Base-by-base conservation (phyloP, 169 alveolate species). In the Plasmodium vivax region DNA sequence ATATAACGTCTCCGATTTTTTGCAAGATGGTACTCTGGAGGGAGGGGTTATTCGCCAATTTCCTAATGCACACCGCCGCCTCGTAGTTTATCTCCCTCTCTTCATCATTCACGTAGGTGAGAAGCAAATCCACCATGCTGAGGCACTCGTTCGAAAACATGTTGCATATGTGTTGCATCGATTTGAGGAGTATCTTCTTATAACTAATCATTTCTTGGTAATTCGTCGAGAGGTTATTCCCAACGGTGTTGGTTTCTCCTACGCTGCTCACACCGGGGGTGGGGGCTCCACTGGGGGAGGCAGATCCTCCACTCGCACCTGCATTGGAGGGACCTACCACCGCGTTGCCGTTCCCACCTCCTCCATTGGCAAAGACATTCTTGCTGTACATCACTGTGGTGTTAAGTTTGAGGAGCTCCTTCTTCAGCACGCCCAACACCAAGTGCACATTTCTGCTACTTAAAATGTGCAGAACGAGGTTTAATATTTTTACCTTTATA, bases 401-500 rank as follows among this genome's bases (percentile, higher is more conserved):
- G 68, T 85, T 85, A 5, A 85, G 68, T 34, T 93, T 95, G n/a
- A 85, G 82, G 62, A 96, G 93, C 54, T 93, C 96, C 85, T 92
- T 92, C 62, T 95, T 93, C 73, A 96, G 83, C 6, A 93, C 95
- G 58, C 84, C 84, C 58, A 96, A 74, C n/a, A 96, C 93, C 19
- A 47, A 34, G 36, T 92, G 93, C 58, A 95, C 97, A 79, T 96
- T 96, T 43, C 95, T 84, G 14, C 95, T 92, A 16, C 94, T 95
- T 5, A 95, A 45, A 16, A 94, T 74, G 45, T 93, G 95, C 9
- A 95, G 88, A 27, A 96, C 97, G 19, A 98, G 92, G 56, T 98
- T 97, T 34, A 98, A 95, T 32, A 98, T 96, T 36, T 96, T 97
- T 80, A 94, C 92, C n/a, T 98, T 94, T 34, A 98, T 96, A 83